Evolutionary conservation across 148 eudicot species (phyloP).

Genomic region (Amaranthus palmeri): DNA sequence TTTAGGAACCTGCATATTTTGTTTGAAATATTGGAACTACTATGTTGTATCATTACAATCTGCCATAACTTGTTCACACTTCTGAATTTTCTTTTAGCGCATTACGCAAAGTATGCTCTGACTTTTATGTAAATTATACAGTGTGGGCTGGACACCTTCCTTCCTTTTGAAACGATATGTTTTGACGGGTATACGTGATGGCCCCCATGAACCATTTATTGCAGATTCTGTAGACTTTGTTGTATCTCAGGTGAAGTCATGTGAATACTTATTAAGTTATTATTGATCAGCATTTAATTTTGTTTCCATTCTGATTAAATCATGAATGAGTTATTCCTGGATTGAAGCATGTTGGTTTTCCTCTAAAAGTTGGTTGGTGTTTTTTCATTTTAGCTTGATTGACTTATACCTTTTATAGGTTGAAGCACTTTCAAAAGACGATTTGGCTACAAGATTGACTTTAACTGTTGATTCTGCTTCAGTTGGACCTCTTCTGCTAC

Average conservation of each 20-base stretch:
- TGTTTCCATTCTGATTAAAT: background rate
- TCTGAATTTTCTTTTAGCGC: background rate
- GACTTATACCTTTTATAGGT: constrained; percentile 44
- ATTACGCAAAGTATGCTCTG: constrained; percentile 14
- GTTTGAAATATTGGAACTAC: background rate
- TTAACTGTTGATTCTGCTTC: constrained; percentile 66
- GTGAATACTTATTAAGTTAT: background rate
- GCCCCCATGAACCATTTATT: constrained; percentile 96
- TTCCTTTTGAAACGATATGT: constrained; percentile 88
- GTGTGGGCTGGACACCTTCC: constrained; percentile 94
- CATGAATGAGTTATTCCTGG: too few species aligned
- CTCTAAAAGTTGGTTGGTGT: background rate
- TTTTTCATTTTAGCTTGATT: background rate
- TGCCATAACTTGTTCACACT: background rate
- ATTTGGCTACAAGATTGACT: constrained; percentile 81
- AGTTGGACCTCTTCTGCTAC: constrained; percentile 67
- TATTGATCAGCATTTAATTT: background rate
- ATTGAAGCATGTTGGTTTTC: background rate
- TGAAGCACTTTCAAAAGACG: constrained; percentile 75
- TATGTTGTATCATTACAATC: background rate
- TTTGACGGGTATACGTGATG: constrained; percentile 81
- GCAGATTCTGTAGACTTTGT: constrained; percentile 98
- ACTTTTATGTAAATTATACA: constrained; percentile 36
- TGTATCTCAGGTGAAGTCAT: constrained; percentile 77
- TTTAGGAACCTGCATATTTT: background rate